phyloP scores from a whole-genome alignment of 139 green algal genomes.

The Penium margaritaceum region DNA sequence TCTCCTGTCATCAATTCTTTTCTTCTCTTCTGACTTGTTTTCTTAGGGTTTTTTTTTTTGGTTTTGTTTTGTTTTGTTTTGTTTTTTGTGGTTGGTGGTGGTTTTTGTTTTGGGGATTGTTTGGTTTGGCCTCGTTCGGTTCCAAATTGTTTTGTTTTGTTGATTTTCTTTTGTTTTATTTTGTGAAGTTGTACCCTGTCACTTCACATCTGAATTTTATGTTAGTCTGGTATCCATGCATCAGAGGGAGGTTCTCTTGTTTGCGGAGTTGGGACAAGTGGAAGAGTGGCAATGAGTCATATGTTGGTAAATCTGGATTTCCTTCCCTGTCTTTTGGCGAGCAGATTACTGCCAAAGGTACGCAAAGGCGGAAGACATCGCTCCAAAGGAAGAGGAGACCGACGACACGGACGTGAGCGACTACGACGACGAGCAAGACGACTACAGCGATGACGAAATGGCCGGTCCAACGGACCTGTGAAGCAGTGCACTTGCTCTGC shows the following conservation, averaged over 20 bases:
- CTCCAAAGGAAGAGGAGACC: neutral
- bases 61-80: no score
- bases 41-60: no score
- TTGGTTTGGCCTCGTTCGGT: no score
- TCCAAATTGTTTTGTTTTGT: no score
- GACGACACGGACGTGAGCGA: conserved; percentile 44
- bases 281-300: neutral
- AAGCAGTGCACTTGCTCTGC: no score
- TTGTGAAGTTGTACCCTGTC: no score
- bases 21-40: no score
- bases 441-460: conserved; percentile 41
- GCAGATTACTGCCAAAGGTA: conserved; percentile 47
- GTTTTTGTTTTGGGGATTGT: neutral
- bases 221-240: neutral
- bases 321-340: neutral
- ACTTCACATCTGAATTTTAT: no score
- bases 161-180: no score
- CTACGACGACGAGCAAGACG: conserved; percentile 12
- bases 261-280: neutral
- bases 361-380: conserved; percentile 37
- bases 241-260: neutral
- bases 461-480: conserved; percentile 29
- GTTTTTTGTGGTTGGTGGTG: no score
- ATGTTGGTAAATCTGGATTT: no score
- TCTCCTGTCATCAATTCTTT: no score